Evolutionary conservation across 179 eudicot genomes (phyloP).

Genomic region (Carnegiea gigantea): DNA sequence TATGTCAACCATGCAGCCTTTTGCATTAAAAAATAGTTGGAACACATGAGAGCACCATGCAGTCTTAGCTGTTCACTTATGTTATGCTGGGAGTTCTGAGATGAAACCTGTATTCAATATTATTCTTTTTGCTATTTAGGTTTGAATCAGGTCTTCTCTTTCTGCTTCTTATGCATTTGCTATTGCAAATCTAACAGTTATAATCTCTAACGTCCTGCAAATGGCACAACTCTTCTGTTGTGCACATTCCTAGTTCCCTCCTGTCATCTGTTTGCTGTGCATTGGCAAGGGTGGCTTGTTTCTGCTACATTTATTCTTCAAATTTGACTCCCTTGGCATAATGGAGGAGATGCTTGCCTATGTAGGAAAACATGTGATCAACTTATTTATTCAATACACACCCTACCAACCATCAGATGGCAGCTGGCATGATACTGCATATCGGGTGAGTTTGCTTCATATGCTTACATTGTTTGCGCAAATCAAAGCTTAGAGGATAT

Average conservation of each 20-base stretch:
- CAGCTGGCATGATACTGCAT: conserved; percentile 84
- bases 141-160: neutral
- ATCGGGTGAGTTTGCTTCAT: conserved; percentile 60
- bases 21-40: too few relatives aligned
- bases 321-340: neutral
- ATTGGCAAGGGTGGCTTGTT: neutral
- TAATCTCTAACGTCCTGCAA: neutral
- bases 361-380: conserved; percentile 86
- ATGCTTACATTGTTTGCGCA: neutral
- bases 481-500: neutral
- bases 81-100: too few relatives aligned
- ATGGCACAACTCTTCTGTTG: conserved; percentile 4
- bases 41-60: too few relatives aligned
- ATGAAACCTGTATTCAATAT: too few relatives aligned
- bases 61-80: too few relatives aligned
- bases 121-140: too few relatives aligned
- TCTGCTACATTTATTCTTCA: neutral
- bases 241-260: neutral
- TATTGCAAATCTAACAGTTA: neutral
- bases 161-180: neutral
- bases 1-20: too few relatives aligned
- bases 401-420: conserved; percentile 92
- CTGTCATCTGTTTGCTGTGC: neutral
- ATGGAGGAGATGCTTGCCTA: conserved; percentile 8
- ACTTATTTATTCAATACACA: conserved; percentile 86